A percentile compares a stretch with the other conserved stretches of the same genome.
phyloP scores from a whole-genome alignment of 768 basidiomycete species.

The Leccinum variicolor region DNA sequence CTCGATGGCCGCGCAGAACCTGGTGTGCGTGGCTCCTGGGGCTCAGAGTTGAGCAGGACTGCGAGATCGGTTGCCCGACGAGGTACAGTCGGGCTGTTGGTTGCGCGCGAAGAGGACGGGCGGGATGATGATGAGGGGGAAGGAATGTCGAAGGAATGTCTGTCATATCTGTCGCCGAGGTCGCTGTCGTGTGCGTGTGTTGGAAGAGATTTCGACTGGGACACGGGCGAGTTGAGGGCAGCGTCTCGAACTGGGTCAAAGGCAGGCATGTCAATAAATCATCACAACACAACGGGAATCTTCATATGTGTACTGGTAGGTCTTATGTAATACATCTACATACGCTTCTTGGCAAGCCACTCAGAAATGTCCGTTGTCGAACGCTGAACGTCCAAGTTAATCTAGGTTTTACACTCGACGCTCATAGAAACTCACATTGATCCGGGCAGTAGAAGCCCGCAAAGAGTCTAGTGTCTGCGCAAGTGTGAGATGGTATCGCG shows the following conservation, averaged over 20 bases:
- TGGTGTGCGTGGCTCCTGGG: conserved; percentile 37
- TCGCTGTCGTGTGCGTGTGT: conserved; percentile 24
- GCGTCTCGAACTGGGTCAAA: conserved; percentile 90
- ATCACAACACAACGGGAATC: conserved; percentile 2
- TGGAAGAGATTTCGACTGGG: conserved; percentile 40
- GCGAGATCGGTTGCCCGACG: conserved; percentile 76
- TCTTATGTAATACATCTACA: conserved; percentile 17
- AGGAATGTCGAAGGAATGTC: conserved; percentile 30
- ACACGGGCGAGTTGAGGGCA: conserved; percentile 72
- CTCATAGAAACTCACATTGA: conserved; percentile 44
- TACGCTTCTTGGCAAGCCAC: conserved; percentile 44
- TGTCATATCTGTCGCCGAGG: conserved; percentile 23
- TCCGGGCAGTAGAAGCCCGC: conserved; percentile 54
- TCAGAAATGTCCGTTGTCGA: conserved; percentile 52
- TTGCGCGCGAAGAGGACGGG: conserved; percentile 32
- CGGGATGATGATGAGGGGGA: conserved; percentile 35
- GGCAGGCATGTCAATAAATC: conserved; percentile 34
- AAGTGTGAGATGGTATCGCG: conserved; percentile 62
- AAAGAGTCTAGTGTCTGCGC: conserved; percentile 70
- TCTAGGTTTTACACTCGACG: neutral
- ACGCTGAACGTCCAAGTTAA: conserved; percentile 37
- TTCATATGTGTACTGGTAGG: too few relatives aligned
- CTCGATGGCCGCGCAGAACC: conserved; percentile 41
- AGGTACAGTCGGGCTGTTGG: conserved; percentile 44
- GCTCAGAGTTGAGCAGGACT: conserved; percentile 66